A percentile compares a stretch with the other conserved stretches of the same genome.
Evolutionary conservation across 2,329 filamentous ascomycete species (phyloP).

Genomic region (Trichoderma afroharzianum): DNA sequence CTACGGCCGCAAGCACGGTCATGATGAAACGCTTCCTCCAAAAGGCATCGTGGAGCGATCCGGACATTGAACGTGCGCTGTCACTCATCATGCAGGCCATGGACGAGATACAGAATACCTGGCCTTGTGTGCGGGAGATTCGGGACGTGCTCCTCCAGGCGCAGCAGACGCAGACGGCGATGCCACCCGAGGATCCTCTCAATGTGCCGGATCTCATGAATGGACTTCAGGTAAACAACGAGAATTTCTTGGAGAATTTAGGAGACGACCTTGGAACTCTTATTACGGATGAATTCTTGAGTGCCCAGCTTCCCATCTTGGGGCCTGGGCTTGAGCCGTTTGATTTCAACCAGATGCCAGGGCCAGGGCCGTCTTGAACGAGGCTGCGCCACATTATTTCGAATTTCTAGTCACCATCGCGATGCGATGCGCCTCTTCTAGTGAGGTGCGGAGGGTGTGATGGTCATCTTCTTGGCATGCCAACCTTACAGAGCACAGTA

Average conservation of each 20-base stretch:
- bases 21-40: slow-evolving; percentile 45
- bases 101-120: slow-evolving; percentile 48
- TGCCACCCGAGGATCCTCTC: slow-evolving; percentile 32
- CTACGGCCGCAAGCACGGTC: slow-evolving; percentile 43
- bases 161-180: slow-evolving; percentile 29
- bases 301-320: slow-evolving; percentile 30
- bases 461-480: too few relatives aligned
- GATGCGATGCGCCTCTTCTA: not conserved
- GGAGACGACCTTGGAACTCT: slow-evolving; percentile 32
- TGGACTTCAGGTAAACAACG: slow-evolving; percentile 28
- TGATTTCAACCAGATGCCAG: slow-evolving; percentile 29
- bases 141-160: slow-evolving; percentile 32
- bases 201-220: slow-evolving; percentile 34
- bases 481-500: too few relatives aligned
- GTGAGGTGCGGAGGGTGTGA: not conserved
- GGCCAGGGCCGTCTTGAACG: slow-evolving; percentile 12
- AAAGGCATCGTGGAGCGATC: slow-evolving; percentile 38
- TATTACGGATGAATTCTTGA: slow-evolving; percentile 34
- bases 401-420: not conserved
- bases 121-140: slow-evolving; percentile 44
- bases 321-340: slow-evolving; percentile 28
- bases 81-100: slow-evolving; percentile 48
- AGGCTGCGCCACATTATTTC: not conserved
- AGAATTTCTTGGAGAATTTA: slow-evolving; percentile 28
- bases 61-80: slow-evolving; percentile 47